These are phyloP conservation scores for Starmerella floris DNA, from an alignment of 805 yeast genomes.

Conservation along the genomic window DNA sequence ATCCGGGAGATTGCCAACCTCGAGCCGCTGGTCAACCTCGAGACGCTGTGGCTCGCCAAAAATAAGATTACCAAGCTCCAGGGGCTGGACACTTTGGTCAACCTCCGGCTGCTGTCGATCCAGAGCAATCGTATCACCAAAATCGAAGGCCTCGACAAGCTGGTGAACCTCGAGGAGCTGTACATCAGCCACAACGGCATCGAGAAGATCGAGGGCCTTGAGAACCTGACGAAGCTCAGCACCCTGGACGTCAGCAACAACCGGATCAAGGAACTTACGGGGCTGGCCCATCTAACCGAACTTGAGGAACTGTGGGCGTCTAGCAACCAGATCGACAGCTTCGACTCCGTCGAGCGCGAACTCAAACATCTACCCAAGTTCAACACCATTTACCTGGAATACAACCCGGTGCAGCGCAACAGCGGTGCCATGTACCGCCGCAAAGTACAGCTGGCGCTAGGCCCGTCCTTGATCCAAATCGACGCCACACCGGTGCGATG, in stretches of 20 bases:
- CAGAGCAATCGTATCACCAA: constrained; percentile 73
- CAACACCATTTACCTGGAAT: constrained; percentile 87
- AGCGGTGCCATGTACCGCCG: constrained; percentile 76
- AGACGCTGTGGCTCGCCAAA: constrained; percentile 86
- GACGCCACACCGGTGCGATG: constrained; percentile 62
- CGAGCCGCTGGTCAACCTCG: constrained; percentile 40
- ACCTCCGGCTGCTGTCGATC: constrained; percentile 65
- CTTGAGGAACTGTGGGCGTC: constrained; percentile 94
- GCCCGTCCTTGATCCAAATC: constrained; percentile 61
- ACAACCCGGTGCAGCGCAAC: constrained; percentile 67
- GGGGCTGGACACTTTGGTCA: constrained; percentile 44
- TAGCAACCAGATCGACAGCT: constrained; percentile 52
- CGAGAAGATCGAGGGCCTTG: constrained; percentile 61
- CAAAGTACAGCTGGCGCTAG: constrained; percentile 60
- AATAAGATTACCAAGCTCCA: constrained; percentile 57
- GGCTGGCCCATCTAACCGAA: constrained; percentile 48
- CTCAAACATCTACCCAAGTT: constrained; percentile 48
- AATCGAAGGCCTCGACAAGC: constrained; percentile 66
- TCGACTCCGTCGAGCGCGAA: constrained; percentile 54
- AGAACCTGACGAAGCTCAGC: constrained; percentile 48
- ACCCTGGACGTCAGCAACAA: constrained; percentile 77
- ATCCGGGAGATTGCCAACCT: constrained; percentile 44
- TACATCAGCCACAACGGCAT: constrained; percentile 80
- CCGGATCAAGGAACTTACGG: constrained; percentile 45
- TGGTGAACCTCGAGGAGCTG: constrained; percentile 65